Evolutionary conservation across 805 yeast species (phyloP), one percentile per base, ranked within the genome.

Genomic region (Nakazawaea ishiwadae): DNA sequence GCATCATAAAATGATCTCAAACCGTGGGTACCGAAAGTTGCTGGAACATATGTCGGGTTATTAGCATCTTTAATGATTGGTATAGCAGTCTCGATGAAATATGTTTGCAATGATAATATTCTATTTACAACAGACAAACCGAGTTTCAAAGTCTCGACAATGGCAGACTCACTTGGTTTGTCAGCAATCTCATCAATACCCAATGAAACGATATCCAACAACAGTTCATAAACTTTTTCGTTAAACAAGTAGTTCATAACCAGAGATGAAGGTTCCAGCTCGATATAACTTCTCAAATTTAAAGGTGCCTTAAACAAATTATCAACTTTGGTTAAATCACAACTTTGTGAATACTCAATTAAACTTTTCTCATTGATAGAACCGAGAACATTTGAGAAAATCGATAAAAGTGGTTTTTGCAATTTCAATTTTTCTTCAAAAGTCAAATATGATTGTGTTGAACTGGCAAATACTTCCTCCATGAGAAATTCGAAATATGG

Each of bases 401-500:
- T 66, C 2, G 67, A 58, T 31, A 88, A 53, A 19, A 86, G 67
- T 1, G 73, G 66, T 2, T 59, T 47, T 51, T 85, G 90, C 9
- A 90, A 50, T 1, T 68, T 56, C 8, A 59, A 44, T 37, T 61
- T 66, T 12, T 71, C 72, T 0, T 44, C 52, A 3, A 44, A 62
- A 24, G 63, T 46, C 10, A 69, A 54, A 21, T 55, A 55, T 4
- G 75, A 56, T 7, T 67, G 59, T 2, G 62, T 53, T 2, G 85
- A 64, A 19, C 76, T 73, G 5, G 71, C 73, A 48, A 89, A 77
- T 0, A 89, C 76, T 32, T 83, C 84, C 10, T 71, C 62, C n/a
- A 84, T 53, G 11, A 89, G 56, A 51, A 77, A 88, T 40, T 87
- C 91, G 40, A 85, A 57, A 51, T 90, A 91, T 3, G 93, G 88